These are phyloP conservation scores for Botrytis porri DNA, from an alignment of 2,329 filamentous ascomycete genomes.

Conservation along the genomic window DNA sequence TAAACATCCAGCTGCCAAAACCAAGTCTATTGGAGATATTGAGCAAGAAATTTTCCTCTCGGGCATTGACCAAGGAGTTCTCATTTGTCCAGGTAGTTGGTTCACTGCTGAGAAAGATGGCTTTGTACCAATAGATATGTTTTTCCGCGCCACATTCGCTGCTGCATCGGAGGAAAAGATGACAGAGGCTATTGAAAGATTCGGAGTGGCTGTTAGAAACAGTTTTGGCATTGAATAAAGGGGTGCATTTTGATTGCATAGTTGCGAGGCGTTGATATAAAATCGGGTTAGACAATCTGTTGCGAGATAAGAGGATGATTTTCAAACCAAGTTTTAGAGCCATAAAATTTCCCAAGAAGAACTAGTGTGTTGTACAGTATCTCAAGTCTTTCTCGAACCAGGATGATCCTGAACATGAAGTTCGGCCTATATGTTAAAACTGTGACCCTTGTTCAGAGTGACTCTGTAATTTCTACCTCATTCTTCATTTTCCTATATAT, in stretches of 20 bases:
- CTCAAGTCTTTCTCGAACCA: not conserved
- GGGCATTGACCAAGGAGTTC: constrained; percentile 71
- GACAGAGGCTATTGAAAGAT: constrained; percentile 67
- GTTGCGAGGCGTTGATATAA: constrained; percentile 11
- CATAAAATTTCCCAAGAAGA: not conserved
- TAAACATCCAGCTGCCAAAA: constrained; percentile 59
- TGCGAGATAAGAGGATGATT: not conserved
- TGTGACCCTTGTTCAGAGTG: not conserved
- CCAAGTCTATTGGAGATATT: constrained; percentile 58
- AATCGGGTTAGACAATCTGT: constrained; percentile 10
- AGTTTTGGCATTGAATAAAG: constrained; percentile 46
- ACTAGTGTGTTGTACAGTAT: not conserved
- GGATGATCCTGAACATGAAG: not conserved
- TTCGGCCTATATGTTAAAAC: not conserved
- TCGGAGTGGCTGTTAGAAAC: constrained; percentile 70
- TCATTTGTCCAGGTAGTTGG: constrained; percentile 85
- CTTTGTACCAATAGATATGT: constrained; percentile 52
- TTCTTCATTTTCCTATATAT: not conserved
- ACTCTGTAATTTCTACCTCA: not conserved
- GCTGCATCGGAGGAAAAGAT: constrained; percentile 71
- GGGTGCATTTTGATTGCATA: not conserved
- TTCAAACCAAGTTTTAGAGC: not conserved
- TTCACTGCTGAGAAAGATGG: constrained; percentile 72
- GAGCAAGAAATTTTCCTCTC: constrained; percentile 85
- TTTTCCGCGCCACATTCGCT: constrained; percentile 88